Evolutionary conservation across 805 yeast species (phyloP).

Genomic region (Dipodascopsis tothii): DNA sequence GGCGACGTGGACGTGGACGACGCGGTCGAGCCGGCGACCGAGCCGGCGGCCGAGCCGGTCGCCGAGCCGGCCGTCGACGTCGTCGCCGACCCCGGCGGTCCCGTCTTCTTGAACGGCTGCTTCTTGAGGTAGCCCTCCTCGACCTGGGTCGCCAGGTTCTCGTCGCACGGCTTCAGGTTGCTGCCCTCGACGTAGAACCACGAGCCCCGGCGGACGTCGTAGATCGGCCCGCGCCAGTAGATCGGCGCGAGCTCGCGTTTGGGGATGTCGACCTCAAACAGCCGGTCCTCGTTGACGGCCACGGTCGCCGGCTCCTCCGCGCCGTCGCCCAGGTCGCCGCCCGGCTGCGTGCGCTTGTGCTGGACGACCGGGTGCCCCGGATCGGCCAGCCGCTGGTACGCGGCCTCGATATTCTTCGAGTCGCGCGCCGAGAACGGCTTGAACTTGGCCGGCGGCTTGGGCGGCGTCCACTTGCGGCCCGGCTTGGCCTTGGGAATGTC

Average conservation of each 20-base stretch:
- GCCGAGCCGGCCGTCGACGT: neutral
- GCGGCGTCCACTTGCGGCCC: slow-evolving; percentile 45
- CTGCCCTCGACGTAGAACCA: slow-evolving; percentile 58
- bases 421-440: slow-evolving; percentile 61
- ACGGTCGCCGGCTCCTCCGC: slow-evolving; percentile 29
- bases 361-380: neutral
- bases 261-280: slow-evolving; percentile 62
- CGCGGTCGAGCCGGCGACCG: slow-evolving; percentile 1
- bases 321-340: slow-evolving; percentile 7
- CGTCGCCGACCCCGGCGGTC: slow-evolving; percentile 10
- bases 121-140: slow-evolving; percentile 48
- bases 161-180: slow-evolving; percentile 43
- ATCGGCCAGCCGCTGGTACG: slow-evolving; percentile 32
- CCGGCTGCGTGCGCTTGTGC: neutral
- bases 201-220: slow-evolving; percentile 72
- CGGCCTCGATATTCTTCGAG: slow-evolving; percentile 51
- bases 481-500: slow-evolving; percentile 19
- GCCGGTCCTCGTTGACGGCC: slow-evolving; percentile 71
- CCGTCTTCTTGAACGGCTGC: slow-evolving; percentile 31
- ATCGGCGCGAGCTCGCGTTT: slow-evolving; percentile 54
- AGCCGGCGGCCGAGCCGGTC: neutral
- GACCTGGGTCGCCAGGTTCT: slow-evolving; percentile 45
- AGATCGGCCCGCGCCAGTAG: slow-evolving; percentile 84
- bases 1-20: neutral
- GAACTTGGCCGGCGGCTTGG: slow-evolving; percentile 47